These are phyloP conservation scores for Pseudomonodictys pantanalensis DNA, from an alignment of 495 filamentous ascomycete genomes.

Conservation along the genomic window DNA sequence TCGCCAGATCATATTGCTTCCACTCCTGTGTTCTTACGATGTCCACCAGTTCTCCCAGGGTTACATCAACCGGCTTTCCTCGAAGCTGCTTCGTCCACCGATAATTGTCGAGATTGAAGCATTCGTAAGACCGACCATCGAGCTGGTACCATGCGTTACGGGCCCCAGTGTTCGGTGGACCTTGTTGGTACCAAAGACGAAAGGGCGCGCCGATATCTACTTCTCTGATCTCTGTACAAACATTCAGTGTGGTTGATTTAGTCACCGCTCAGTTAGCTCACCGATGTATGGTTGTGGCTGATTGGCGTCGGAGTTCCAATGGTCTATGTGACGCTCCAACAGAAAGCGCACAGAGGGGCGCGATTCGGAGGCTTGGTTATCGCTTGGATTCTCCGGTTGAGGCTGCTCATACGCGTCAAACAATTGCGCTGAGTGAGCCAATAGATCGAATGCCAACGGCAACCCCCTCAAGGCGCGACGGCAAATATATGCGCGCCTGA, in stretches of 20 bases:
- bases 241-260: not conserved
- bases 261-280: not conserved
- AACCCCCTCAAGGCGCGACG: not conserved
- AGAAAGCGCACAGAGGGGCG: not conserved
- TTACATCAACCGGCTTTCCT: not conserved
- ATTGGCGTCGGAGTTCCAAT: not conserved
- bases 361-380: not conserved
- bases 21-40: not conserved
- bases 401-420: not conserved
- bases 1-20: not conserved
- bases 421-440: not conserved
- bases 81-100: not conserved
- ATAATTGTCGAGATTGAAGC: not conserved
- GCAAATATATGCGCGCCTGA: not conserved
- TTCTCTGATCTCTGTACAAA: not conserved
- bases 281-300: not conserved
- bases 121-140: not conserved
- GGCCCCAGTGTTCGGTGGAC: not conserved
- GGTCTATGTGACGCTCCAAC: not conserved
- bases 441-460: not conserved
- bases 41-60: not conserved
- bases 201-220: not conserved
- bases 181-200: not conserved
- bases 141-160: not conserved
- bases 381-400: not conserved